Evolutionary conservation across 768 basidiomycete genomes (phyloP).

Genomic region (Boletus speciosus): DNA sequence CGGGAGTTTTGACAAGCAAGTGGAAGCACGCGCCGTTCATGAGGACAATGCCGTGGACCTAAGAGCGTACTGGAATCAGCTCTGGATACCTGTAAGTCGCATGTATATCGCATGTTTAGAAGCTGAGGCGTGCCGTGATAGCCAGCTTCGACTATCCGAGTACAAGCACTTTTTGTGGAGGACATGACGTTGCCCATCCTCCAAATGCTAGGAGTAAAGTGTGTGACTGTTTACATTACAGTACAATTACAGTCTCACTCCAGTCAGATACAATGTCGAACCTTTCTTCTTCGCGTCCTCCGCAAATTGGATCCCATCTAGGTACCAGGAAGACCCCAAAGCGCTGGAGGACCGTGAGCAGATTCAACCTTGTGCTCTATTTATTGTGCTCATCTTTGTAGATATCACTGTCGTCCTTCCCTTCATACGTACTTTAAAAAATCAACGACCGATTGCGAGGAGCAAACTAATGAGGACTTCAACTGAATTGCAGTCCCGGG

Average conservation of each 20-base stretch:
- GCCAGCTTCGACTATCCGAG: constrained; percentile 26
- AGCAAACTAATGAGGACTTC: constrained; percentile 12
- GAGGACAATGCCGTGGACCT: constrained; percentile 11
- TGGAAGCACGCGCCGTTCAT: constrained; percentile 8
- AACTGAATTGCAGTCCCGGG: not conserved
- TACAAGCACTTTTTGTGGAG: constrained; percentile 40
- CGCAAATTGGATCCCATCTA: constrained; percentile 39
- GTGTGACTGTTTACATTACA: not conserved
- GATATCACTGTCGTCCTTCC: constrained; percentile 43
- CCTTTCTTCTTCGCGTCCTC: constrained; percentile 45
- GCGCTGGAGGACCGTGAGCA: constrained; percentile 39
- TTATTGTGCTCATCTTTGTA: constrained; percentile 13
- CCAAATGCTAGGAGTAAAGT: constrained; percentile 41
- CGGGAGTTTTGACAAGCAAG: constrained; percentile 17
- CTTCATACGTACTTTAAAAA: constrained; percentile 39
- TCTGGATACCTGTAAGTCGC: constrained; percentile 25
- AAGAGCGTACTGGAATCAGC: constrained; percentile 28
- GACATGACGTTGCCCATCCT: constrained; percentile 34
- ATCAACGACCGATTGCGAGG: constrained; percentile 21
- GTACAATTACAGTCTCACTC: not conserved
- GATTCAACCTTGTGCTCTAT: not conserved
- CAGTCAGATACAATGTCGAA: constrained; percentile 38
- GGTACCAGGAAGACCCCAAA: constrained; percentile 38
- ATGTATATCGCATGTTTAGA: not conserved
- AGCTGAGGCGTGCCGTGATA: constrained; percentile 10